Evolutionary conservation across 1,284 basidiomycete genomes (phyloP).

Genomic region (Stygiomarasmius scandens): DNA sequence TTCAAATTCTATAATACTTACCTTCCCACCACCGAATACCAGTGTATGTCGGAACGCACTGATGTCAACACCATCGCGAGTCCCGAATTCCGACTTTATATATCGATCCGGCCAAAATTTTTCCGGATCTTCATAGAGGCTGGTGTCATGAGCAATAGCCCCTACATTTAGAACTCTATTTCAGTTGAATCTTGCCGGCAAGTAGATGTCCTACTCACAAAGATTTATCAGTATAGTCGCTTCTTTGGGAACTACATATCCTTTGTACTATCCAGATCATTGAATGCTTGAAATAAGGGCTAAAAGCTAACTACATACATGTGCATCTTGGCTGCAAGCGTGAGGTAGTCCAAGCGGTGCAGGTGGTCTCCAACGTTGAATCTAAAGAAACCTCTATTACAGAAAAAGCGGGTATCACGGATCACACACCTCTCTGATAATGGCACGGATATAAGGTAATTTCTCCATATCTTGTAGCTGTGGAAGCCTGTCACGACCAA

Average conservation of each 20-base stretch:
- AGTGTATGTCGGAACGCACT: slow-evolving; percentile 15
- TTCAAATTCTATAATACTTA: slow-evolving; percentile 1
- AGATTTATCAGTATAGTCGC: too few species aligned
- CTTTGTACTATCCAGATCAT: too few species aligned
- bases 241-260: too few species aligned
- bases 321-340: too few species aligned
- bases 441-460: slow-evolving; percentile 27
- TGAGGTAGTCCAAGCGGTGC: too few species aligned
- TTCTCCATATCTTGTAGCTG: slow-evolving; percentile 20
- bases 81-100: slow-evolving; percentile 14
- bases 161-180: too few species aligned
- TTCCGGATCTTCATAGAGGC: slow-evolving; percentile 9
- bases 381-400: slow-evolving; percentile 17
- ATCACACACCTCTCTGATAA: slow-evolving; percentile 23
- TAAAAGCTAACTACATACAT: too few species aligned
- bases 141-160: too few species aligned
- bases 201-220: too few species aligned
- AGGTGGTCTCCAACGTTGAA: too few species aligned
- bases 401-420: not conserved
- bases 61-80: slow-evolving; percentile 9
- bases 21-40: slow-evolving; percentile 20
- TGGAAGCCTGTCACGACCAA: slow-evolving; percentile 21
- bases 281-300: slow-evolving; percentile 1
- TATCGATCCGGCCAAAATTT: slow-evolving; percentile 12
- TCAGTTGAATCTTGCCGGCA: too few species aligned